Base-by-base conservation (phyloP, 495 filamentous ascomycete genomes). In the Trichoderma parareesei region DNA sequence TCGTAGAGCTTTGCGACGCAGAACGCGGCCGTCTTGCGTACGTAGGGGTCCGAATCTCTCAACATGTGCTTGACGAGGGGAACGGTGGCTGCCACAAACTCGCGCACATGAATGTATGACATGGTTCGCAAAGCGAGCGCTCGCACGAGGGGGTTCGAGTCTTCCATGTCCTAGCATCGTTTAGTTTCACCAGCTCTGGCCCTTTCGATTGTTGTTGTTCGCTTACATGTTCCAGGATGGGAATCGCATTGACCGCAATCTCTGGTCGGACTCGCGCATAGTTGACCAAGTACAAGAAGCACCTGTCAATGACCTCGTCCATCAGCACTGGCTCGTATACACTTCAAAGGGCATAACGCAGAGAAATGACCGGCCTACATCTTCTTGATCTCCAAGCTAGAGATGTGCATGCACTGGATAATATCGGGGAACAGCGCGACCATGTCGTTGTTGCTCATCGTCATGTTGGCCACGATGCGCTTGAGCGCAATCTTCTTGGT, bases 401-500 rank as follows among this genome's bases (percentile, higher is more conserved):
- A 88, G 64, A 98, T 89, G 65, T 88, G 86, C 94, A 99, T 99
- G 79, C 92, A 96, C 61, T 79, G 87, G 69, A 98, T 88, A 44
- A 99, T 87, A 74, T 99, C 94, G 35, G 95, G 92, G 69, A 99
- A 99, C 65, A 99, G 78, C 33, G 90, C 91, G 62, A 97, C 89
- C 94, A 99, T 99, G 76, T 99, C 94, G 71, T 99, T 99, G 76
- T 98, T 99, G 84, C 92, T 97, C 94, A 98, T 98, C 64, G 94
- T 98, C 94, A 99, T 98, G 73, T 98, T 99, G 69, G 94, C 94
- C 71, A 99, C 94, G 69, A 99, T 98, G 82, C 97, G 97, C 86
- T 99, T 99, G 62, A 99, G 82, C 38, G 94, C 93, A 72, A 97
- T 96, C 85, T 98, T 98, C 82, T 98, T 99, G 68, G 89, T 86